Evolutionary conservation across 2,329 filamentous ascomycete genomes (phyloP), one percentile per base, ranked within the genome.

Genomic region (Cordyceps tenuipes): DNA sequence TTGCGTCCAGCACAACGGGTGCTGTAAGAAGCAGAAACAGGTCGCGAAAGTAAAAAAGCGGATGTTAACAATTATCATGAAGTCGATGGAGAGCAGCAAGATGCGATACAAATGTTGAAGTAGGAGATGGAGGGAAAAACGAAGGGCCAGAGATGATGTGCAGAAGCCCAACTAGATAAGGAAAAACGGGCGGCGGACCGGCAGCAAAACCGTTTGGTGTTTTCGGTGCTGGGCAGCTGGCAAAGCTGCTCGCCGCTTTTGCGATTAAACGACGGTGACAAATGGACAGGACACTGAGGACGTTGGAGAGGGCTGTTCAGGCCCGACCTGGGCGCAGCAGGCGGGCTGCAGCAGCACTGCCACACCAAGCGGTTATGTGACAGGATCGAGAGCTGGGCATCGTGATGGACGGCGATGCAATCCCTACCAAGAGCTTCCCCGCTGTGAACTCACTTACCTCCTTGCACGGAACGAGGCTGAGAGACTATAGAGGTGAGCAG

Each of bases 81-180:
- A 29, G 53, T 39, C n/a, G 43, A 34, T n/a, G 31, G 23, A 36
- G 3, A 49, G 39, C 39, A 47, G 7, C 29, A n/a, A 13, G 43
- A 44, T 23, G 31, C n/a, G 12, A 44, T 50, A 31, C 21, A 19
- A 41, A 52, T 44, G 39, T 36, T 36, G 48, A 29, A 51, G 48
- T 15, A 51, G 47, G 47, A 19, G 23, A 36, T 29, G 5, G 29
- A 29, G 29, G 29, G 29, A 39, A 43, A 52, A 46, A 43, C 26
- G 46, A 52, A 52, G 39, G 49, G 48, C 26, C 41, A 1, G 26
- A 43, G 26, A 59, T 52, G 39, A 59, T 59, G 57, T 59, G 57
- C 57, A 59, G 57, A 26, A 50, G 57, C 55, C 57, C 57, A 59
- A 59, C 57, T 59, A 59, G 12, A 52, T 59, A 59, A 58, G 26